Evolutionary conservation across 148 eudicot species (phyloP).

Genomic region (Cornus florida): DNA sequence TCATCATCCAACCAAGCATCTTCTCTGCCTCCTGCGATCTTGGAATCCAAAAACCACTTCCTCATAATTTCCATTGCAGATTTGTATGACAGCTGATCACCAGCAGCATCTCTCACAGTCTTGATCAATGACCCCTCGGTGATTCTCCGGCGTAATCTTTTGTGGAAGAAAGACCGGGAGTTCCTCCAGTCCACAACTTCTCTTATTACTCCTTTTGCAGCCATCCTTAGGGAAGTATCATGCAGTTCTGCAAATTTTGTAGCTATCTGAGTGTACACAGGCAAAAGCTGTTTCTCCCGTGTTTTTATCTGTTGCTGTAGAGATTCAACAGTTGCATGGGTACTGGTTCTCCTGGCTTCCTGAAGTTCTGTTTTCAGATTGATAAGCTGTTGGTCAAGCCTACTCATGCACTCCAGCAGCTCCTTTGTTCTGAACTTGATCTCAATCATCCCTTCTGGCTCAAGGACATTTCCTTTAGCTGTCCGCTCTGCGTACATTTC

Average conservation of each 20-base stretch:
- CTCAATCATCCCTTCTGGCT: constrained; percentile 97
- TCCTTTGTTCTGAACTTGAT: constrained; percentile 84
- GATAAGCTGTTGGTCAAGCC: constrained; percentile 73
- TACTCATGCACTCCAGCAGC: constrained; percentile 79
- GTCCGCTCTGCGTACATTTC: constrained; percentile 97
- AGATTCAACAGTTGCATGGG: constrained; percentile 34
- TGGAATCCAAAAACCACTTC: constrained; percentile 74
- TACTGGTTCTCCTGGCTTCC: constrained; percentile 47
- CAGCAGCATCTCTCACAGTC: constrained; percentile 72
- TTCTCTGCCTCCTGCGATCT: constrained; percentile 30
- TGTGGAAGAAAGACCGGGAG: constrained; percentile 74
- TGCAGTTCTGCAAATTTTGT: constrained; percentile 95
- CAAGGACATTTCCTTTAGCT: constrained; percentile 94
- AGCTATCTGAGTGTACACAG: constrained; percentile 91
- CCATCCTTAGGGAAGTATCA: constrained; percentile 92
- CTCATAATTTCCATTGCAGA: constrained; percentile 70
- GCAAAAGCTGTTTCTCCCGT: constrained; percentile 86
- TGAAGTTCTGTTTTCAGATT: constrained; percentile 58
- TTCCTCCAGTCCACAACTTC: constrained; percentile 76
- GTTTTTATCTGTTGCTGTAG: constrained; percentile 66
- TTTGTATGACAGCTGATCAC: constrained; percentile 58
- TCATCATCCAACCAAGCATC: constrained; percentile 72
- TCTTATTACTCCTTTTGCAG: constrained; percentile 79
- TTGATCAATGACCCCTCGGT: constrained; percentile 66
- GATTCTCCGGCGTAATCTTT: constrained; percentile 70